Evolutionary conservation across 257 asterid genomes (phyloP), one percentile per base, ranked within the genome.

Genomic region (Penstemon barbatus): DNA sequence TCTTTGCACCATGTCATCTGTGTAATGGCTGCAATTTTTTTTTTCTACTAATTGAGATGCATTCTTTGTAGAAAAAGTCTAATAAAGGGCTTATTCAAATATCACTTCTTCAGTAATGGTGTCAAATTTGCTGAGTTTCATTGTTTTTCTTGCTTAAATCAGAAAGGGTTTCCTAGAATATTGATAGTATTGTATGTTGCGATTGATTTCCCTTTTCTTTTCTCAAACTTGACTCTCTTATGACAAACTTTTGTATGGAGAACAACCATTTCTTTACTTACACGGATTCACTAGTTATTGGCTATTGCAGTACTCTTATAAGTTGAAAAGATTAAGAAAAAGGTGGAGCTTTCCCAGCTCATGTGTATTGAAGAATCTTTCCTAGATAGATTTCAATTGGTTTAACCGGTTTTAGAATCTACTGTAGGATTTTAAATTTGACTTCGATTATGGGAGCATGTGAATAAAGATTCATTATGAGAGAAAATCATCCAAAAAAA

Each of bases 201-300:
- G 36, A 61, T 67, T 38, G 41, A 59, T 52, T 54, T 65, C 56
- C 66, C 63, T 48, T 57, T 51, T 39, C 3, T n/a, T 57, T 58
- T 42, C 66, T 71, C 33, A 58, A 37, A 57, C 10, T 15, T 13
- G n/a, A 12, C 40, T 71, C 61, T 63, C 62, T 13, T 69, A 60
- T 36, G 59, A 37, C 19, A 9, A n/a, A 15, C 4, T 25, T 59
- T 39, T 6, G 4, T 8, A 9, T 41, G 4, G 36, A 18, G 52
- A 55, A 56, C 42, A 39, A 42, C 10, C 3, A 37, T 2, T 6
- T 68, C 5, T 57, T 13, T 64, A 25, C 15, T 40, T 57, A 19
- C 38, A 36, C 2, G 9, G 59, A 40, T 3, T 42, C 58, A 55
- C 55, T 37, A 49, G 58, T 64, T 53, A 37, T 60, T 69, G 25